Conservation (phyloP, 2,329 filamentous ascomycete species). For the Colletotrichum sidae region DNA sequence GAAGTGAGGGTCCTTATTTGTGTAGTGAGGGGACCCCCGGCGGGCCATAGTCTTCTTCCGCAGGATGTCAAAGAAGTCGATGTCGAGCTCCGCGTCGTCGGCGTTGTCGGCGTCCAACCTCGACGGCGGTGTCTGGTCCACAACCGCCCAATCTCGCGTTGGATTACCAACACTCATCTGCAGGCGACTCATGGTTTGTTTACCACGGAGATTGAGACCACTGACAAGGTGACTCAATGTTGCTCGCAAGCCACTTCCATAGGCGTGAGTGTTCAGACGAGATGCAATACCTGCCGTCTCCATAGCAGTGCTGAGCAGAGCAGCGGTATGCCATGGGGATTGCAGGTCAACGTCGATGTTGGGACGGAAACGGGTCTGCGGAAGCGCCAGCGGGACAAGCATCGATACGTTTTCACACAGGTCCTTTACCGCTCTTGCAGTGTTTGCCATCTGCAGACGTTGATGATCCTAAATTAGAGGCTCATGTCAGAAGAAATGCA, state of each 20-base stretch:
- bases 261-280: conserved; percentile 66
- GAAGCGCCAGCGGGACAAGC: conserved; percentile 79
- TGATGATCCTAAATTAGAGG: conserved; percentile 62
- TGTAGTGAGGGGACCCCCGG: background rate
- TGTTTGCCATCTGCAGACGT: conserved; percentile 76
- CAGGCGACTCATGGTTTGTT: conserved; percentile 81
- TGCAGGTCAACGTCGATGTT: conserved; percentile 69
- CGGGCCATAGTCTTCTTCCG: conserved; percentile 33
- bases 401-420: conserved; percentile 79
- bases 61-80: conserved; percentile 45
- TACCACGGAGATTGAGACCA: conserved; percentile 79
- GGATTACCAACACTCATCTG: conserved; percentile 69
- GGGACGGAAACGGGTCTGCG: conserved; percentile 65
- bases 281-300: conserved; percentile 85
- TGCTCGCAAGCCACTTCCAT: conserved; percentile 46
- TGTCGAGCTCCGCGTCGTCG: conserved; percentile 45
- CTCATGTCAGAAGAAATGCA: background rate
- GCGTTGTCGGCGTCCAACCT: conserved; percentile 41
- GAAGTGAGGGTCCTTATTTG: conserved; percentile 45
- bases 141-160: background rate
- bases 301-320: conserved; percentile 78
- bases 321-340: conserved; percentile 85
- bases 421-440: conserved; percentile 76
- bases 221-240: conserved; percentile 74
- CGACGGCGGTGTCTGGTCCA: conserved; percentile 36